Evolutionary conservation across 2,329 filamentous ascomycete genomes (phyloP).

Genomic region (Trichophyton mentagrophytes): DNA sequence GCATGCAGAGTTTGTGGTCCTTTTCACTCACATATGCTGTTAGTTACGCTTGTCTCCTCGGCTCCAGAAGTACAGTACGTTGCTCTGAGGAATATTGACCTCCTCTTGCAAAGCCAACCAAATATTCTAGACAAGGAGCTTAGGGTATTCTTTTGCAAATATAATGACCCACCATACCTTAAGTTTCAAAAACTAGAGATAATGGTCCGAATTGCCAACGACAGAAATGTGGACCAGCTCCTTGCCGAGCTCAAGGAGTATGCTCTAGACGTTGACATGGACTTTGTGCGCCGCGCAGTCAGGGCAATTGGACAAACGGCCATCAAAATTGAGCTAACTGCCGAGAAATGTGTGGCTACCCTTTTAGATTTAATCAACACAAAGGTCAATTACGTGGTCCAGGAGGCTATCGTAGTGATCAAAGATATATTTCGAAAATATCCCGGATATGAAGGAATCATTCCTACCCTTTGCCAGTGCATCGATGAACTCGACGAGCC

Average conservation of each 20-base stretch:
- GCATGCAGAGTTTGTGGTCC: background rate
- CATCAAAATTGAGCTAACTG: conserved; percentile 93
- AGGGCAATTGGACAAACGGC: conserved; percentile 95
- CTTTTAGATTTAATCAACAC: conserved; percentile 88
- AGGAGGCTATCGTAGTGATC: conserved; percentile 97
- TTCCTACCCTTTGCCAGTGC: conserved; percentile 87
- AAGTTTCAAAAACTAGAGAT: conserved; percentile 97
- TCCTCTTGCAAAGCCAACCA: conserved; percentile 87
- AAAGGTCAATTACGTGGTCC: conserved; percentile 98
- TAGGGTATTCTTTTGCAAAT: conserved; percentile 98
- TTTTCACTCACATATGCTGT: conserved; percentile 17
- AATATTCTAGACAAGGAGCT: conserved; percentile 96
- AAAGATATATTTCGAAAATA: conserved; percentile 98
- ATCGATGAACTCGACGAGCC: conserved; percentile 96
- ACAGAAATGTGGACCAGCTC: conserved; percentile 89
- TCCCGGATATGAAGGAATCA: conserved; percentile 93
- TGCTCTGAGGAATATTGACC: conserved; percentile 86
- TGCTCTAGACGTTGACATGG: conserved; percentile 96
- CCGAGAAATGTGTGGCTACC: conserved; percentile 90
- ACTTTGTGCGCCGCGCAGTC: conserved; percentile 87
- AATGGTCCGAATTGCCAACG: conserved; percentile 98
- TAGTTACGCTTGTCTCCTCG: conserved; percentile 89
- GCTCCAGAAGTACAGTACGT: conserved; percentile 97
- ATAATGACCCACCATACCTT: conserved; percentile 94
- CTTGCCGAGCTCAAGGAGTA: conserved; percentile 94